Base-by-base conservation (phyloP, 768 basidiomycete genomes). In the Xerocomellus chrysenteron region DNA sequence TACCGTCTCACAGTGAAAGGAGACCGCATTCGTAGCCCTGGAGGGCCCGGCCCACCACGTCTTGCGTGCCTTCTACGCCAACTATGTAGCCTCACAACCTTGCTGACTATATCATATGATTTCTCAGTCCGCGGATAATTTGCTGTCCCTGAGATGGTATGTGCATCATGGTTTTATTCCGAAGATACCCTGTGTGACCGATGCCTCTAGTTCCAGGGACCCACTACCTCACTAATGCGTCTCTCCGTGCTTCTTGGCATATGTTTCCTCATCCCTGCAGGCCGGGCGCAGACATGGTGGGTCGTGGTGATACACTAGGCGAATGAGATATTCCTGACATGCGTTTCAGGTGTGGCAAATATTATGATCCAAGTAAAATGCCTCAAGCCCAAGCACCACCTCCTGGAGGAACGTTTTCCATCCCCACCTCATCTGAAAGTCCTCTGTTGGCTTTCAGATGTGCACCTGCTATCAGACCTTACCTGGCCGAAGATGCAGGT, bases 391-490 rank as follows among this genome's bases (percentile, higher is more conserved):
- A 40, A 5, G 66, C 81, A 17, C 74, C 75, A 24, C 74, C 76
- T 39, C 82, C 82, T 56, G 83, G 81, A 4, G 81, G 82, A 43
- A 65, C 73, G 50, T 83, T 82, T 57, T 69, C 75, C 7, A 54
- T 71, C 16, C 78, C 80, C 13, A 68, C 62, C 5, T 56, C 64
- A 4, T 77, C 76, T 17, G 56, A 72, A 19, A 68, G 46, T 5
- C 78, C 82, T 32, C 74, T 84, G 13, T 70, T 86, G 30, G 80
- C 83, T 17, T 69, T 86, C 30, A 79, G 83, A 51, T 86, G 85
- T 59, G 75, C 76, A 0, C 84, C 82, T 33, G 81, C 82, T 2
- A 76, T 84, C 47, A 75, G 77, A 30, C 85, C 85, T 2, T 86
- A 83, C 64, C 73, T 86, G 21, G 75, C 80, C 6, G 81, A 80